Conservation (phyloP, 2,329 filamentous ascomycete species). For the Fusarium pilosicola region DNA sequence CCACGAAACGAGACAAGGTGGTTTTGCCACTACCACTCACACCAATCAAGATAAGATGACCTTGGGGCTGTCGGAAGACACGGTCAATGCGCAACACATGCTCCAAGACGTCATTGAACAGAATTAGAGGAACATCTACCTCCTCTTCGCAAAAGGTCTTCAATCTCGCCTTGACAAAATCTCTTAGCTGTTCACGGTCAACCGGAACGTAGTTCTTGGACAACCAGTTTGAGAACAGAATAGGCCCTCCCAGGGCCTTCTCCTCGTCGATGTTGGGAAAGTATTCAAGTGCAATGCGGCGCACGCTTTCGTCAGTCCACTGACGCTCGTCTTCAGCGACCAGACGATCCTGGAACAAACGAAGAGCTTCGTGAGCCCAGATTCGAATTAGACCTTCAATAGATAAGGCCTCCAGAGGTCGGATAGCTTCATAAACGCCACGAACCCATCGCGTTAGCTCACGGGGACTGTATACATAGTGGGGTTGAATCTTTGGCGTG, state of each 20-base stretch:
- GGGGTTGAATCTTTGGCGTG: slow-evolving; percentile 95
- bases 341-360: slow-evolving; percentile 96
- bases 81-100: slow-evolving; percentile 98
- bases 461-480: slow-evolving; percentile 99
- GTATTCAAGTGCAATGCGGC: slow-evolving; percentile 85
- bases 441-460: slow-evolving; percentile 98
- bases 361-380: slow-evolving; percentile 96
- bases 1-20: slow-evolving; percentile 95
- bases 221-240: slow-evolving; percentile 99
- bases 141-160: slow-evolving; percentile 99
- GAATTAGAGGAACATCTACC: slow-evolving; percentile 94
- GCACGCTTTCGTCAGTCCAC: slow-evolving; percentile 93
- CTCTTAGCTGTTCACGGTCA: slow-evolving; percentile 91
- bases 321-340: slow-evolving; percentile 92
- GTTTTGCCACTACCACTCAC: slow-evolving; percentile 99
- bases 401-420: slow-evolving; percentile 86
- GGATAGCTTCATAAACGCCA: slow-evolving; percentile 96
- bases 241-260: slow-evolving; percentile 88
- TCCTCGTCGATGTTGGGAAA: slow-evolving; percentile 97
- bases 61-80: slow-evolving; percentile 97
- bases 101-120: slow-evolving; percentile 99
- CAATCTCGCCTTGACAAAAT: slow-evolving; percentile 96
- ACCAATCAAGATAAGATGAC: slow-evolving; percentile 97
- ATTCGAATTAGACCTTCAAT: slow-evolving; percentile 94
- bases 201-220: slow-evolving; percentile 99